Conservation (phyloP, 1,139 yeast genomes). For the Pichia sp. region DNA sequence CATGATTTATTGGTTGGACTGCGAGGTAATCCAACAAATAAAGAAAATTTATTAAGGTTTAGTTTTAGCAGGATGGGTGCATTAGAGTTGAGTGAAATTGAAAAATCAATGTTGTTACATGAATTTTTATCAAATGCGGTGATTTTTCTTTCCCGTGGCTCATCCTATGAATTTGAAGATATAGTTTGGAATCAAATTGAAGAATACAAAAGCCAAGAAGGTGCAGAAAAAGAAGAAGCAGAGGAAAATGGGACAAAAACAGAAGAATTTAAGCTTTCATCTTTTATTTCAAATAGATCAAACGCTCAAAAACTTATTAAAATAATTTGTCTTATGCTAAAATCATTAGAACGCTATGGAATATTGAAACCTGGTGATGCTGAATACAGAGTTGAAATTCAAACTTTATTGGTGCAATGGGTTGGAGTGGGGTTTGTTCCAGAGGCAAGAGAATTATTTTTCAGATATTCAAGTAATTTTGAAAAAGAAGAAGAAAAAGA, state of each 20-base stretch:
- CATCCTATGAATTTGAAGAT: slow-evolving; percentile 32
- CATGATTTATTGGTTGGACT: slow-evolving; percentile 51
- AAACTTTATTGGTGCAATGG: slow-evolving; percentile 55
- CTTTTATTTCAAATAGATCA: slow-evolving; percentile 29
- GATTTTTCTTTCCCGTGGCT: slow-evolving; percentile 39
- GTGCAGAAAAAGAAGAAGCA: not conserved
- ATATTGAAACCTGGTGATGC: slow-evolving; percentile 39
- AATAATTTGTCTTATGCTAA: slow-evolving; percentile 56
- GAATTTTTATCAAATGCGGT: slow-evolving; percentile 56
- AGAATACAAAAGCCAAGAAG: not conserved
- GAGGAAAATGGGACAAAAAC: not conserved
- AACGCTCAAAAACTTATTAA: slow-evolving; percentile 46
- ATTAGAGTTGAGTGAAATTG: slow-evolving; percentile 47
- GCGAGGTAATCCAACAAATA: slow-evolving; percentile 37
- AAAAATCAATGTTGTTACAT: slow-evolving; percentile 60
- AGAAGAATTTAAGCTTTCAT: slow-evolving; percentile 8
- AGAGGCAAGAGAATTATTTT: slow-evolving; percentile 34
- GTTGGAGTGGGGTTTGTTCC: slow-evolving; percentile 42
- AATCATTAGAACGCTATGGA: slow-evolving; percentile 40
- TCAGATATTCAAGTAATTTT: slow-evolving; percentile 14
- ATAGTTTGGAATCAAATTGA: slow-evolving; percentile 11
- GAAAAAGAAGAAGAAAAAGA: not conserved
- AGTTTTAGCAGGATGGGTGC: slow-evolving; percentile 51
- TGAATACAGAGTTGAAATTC: slow-evolving; percentile 52
- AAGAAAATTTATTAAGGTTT: slow-evolving; percentile 26